These are phyloP conservation scores for Ramicandelaber brevisporus DNA, from an alignment of 192 early-diverging fungal genomes.

Conservation along the genomic window DNA sequence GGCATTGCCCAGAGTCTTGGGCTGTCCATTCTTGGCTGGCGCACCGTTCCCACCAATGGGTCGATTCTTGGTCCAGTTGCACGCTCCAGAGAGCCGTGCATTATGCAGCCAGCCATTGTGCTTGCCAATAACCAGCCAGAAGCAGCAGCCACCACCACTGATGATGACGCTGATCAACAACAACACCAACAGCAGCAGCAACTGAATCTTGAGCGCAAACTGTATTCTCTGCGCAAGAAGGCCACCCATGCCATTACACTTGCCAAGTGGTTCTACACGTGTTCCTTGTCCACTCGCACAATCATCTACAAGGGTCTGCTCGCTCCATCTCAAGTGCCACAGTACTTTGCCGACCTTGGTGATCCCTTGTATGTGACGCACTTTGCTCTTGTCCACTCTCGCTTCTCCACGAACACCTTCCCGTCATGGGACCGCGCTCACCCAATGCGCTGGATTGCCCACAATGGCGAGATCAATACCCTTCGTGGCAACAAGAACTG, in stretches of 20 bases:
- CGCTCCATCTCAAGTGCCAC: slow-evolving; percentile 78
- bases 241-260: slow-evolving; percentile 61
- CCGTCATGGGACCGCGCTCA: slow-evolving; percentile 98
- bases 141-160: slow-evolving; percentile 7
- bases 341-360: slow-evolving; percentile 74
- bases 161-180: slow-evolving; percentile 23
- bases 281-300: slow-evolving; percentile 77
- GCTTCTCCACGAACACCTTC: slow-evolving; percentile 99
- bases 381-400: slow-evolving; percentile 92
- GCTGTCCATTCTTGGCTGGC: slow-evolving; percentile 69
- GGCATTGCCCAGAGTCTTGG: slow-evolving; percentile 45
- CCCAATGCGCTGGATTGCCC: slow-evolving; percentile 92
- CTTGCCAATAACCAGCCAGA: slow-evolving; percentile 13
- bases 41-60: slow-evolving; percentile 58
- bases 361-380: slow-evolving; percentile 62
- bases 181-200: too few relatives aligned
- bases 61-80: slow-evolving; percentile 75
- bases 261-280: slow-evolving; percentile 89
- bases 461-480: slow-evolving; percentile 99
- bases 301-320: slow-evolving; percentile 97
- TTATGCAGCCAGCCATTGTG: slow-evolving; percentile 80
- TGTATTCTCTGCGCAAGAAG: slow-evolving; percentile 78
- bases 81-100: slow-evolving; percentile 68
- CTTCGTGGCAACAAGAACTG: slow-evolving; percentile 98
- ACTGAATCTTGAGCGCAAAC: slow-evolving; percentile 63